phyloP scores from a whole-genome alignment of 768 basidiomycete genomes.

The Boletus coccyginus region DNA sequence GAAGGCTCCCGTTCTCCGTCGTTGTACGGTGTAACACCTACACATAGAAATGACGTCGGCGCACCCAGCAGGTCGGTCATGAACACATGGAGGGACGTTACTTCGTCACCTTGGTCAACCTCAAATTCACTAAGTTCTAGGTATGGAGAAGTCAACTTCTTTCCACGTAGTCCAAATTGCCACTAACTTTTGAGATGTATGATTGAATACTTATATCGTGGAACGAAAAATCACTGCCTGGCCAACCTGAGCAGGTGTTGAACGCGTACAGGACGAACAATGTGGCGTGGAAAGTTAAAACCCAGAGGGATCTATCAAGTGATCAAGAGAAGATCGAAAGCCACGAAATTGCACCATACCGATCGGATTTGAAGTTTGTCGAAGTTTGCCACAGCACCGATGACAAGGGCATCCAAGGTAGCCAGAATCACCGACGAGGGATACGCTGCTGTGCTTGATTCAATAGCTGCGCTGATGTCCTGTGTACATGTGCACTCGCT shows the following conservation, averaged over 20 bases:
- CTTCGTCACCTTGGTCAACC: constrained; percentile 52
- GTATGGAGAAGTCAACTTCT: constrained; percentile 2
- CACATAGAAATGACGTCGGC: constrained; percentile 44
- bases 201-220: constrained; percentile 67
- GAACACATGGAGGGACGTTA: constrained; percentile 49
- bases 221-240: constrained; percentile 45
- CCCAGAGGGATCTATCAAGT: constrained; percentile 62
- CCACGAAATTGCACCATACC: constrained; percentile 37
- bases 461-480: constrained; percentile 53
- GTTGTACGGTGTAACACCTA: constrained; percentile 45
- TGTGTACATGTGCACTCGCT: constrained; percentile 19
- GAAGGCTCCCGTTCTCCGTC: constrained; percentile 48
- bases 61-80: constrained; percentile 26
- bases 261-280: constrained; percentile 60
- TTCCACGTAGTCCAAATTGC: neutral
- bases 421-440: constrained; percentile 58
- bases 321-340: neutral
- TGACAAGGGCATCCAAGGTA: constrained; percentile 49
- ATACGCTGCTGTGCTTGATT: constrained; percentile 48
- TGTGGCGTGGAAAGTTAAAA: constrained; percentile 63
- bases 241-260: constrained; percentile 52
- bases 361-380: constrained; percentile 81
- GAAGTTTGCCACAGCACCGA: constrained; percentile 66
- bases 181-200: constrained; percentile 60
- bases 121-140: constrained; percentile 32